These are phyloP conservation scores for Fragaria iinumae DNA, from an alignment of 306 rosid genomes.

Conservation along the genomic window DNA sequence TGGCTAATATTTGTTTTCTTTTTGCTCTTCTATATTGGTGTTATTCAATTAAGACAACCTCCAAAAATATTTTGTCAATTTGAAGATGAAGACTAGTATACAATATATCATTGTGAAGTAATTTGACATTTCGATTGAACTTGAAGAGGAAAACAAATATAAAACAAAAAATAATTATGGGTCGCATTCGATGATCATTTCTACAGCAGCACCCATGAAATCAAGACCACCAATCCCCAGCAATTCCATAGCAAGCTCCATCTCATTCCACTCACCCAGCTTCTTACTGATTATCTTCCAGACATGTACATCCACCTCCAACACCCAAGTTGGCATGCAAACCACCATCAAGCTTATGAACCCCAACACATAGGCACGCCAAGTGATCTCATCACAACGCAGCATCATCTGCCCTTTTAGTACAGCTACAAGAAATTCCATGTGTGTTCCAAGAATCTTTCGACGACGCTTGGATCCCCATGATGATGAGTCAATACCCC, in stretches of 20 bases:
- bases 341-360: slow-evolving; percentile 82
- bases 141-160: neutral
- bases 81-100: neutral
- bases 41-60: no score
- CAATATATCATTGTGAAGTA: neutral
- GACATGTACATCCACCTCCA: slow-evolving; percentile 68
- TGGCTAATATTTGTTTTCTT: no score
- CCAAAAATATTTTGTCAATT: no score
- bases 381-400: slow-evolving; percentile 74
- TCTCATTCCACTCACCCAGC: slow-evolving; percentile 72
- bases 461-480: slow-evolving; percentile 75
- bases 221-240: slow-evolving; percentile 66
- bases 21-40: no score
- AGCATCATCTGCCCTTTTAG: slow-evolving; percentile 83
- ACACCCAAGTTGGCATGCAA: slow-evolving; percentile 82
- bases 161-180: slow-evolving; percentile 17
- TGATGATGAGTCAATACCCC: slow-evolving; percentile 89
- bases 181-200: slow-evolving; percentile 57
- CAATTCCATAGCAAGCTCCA: slow-evolving; percentile 81
- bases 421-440: slow-evolving; percentile 85
- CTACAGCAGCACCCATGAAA: slow-evolving; percentile 88
- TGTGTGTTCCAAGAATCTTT: slow-evolving; percentile 65
- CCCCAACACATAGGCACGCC: slow-evolving; percentile 80
- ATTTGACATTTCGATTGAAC: slow-evolving; percentile 3
- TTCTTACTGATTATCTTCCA: slow-evolving; percentile 75